A percentile compares a stretch with the other conserved stretches of the same genome.
Evolutionary conservation across 2,329 filamentous ascomycete genomes (phyloP).

Genomic region (Allantophomopsis lycopodina): DNA sequence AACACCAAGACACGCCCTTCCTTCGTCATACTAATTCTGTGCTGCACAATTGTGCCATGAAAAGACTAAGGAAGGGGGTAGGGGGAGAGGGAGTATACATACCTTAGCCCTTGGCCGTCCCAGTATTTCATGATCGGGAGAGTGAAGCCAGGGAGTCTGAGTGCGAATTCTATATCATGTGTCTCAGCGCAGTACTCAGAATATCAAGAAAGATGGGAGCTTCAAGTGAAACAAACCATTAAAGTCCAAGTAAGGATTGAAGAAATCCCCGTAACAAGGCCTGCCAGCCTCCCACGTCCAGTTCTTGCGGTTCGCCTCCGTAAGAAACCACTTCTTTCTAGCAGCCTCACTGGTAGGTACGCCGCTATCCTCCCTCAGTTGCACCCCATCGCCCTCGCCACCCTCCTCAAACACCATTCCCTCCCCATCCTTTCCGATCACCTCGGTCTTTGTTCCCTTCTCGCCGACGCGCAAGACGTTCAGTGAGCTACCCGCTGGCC

Average conservation of each 20-base stretch:
- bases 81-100: conserved; percentile 23
- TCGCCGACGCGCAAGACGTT: conserved; percentile 60
- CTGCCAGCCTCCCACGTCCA: conserved; percentile 50
- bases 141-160: conserved; percentile 60
- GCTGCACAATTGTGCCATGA: conserved; percentile 17
- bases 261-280: conserved; percentile 60
- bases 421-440: not conserved
- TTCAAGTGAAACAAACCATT: conserved; percentile 30
- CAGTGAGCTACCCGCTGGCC: conserved; percentile 66
- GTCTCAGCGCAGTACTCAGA: not conserved
- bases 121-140: conserved; percentile 65
- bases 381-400: conserved; percentile 24
- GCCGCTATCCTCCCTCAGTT: conserved; percentile 22
- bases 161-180: conserved; percentile 40
- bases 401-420: conserved; percentile 8
- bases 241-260: conserved; percentile 87
- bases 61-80: conserved; percentile 13
- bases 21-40: too few relatives aligned
- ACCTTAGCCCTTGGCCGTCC: conserved; percentile 69
- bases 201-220: not conserved
- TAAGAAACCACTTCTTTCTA: conserved; percentile 47
- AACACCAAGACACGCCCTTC: too few relatives aligned
- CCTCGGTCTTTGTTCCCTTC: conserved; percentile 1
- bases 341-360: conserved; percentile 24
- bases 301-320: conserved; percentile 33